Conservation (phyloP, 805 yeast species). For the Saturnispora ahearnii region DNA sequence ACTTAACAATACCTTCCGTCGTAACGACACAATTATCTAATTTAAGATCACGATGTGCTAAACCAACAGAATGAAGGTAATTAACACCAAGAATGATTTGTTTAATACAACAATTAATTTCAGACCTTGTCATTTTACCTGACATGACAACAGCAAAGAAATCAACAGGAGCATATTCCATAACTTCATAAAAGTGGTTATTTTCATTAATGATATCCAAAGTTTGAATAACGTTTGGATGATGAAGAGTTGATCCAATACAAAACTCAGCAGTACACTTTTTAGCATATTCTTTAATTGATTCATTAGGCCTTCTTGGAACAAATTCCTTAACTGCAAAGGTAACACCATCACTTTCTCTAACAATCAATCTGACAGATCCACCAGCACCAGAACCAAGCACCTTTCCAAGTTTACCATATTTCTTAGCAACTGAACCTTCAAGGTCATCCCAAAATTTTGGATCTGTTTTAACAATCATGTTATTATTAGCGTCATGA, state of each 20-base stretch:
- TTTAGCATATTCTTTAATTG: conserved; percentile 69
- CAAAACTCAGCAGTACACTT: conserved; percentile 86
- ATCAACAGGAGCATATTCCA: conserved; percentile 82
- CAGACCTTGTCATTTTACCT: conserved; percentile 71
- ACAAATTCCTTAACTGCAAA: conserved; percentile 83
- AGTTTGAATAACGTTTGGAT: conserved; percentile 73
- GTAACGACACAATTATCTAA: conserved; percentile 78
- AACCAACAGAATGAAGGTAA: conserved; percentile 67
- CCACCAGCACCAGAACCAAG: conserved; percentile 88
- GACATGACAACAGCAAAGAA: conserved; percentile 85
- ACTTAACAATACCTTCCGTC: conserved; percentile 59
- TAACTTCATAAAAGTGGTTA: conserved; percentile 66
- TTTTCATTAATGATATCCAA: conserved; percentile 64
- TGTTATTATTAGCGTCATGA: conserved; percentile 32
- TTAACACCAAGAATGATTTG: conserved; percentile 66
- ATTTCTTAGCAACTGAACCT: conserved; percentile 47
- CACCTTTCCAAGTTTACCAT: conserved; percentile 66
- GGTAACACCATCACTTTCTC: conserved; percentile 60
- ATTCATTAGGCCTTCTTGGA: conserved; percentile 59
- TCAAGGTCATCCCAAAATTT: conserved; percentile 41
- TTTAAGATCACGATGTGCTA: conserved; percentile 77
- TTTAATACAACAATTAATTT: conserved; percentile 72
- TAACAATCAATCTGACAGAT: conserved; percentile 60
- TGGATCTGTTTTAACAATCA: conserved; percentile 31
- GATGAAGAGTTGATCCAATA: conserved; percentile 74